Percentiles rank a stretch among this genome's conserved stretches.
phyloP scores from a whole-genome alignment of 2,329 filamentous ascomycete genomes.

The Aspergillus ustus region DNA sequence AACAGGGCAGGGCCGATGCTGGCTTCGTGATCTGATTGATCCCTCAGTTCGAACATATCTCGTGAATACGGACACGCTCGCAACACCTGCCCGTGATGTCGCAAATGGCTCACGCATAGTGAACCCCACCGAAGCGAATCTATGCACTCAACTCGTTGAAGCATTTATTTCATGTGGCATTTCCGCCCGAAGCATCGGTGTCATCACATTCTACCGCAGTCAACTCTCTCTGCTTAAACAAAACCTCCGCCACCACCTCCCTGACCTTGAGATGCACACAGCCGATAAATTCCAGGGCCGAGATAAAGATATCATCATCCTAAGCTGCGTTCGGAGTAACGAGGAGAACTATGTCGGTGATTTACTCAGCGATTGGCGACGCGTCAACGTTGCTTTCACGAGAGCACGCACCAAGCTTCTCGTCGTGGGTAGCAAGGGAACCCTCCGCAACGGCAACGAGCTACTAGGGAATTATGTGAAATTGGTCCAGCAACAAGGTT shows the following conservation, averaged over 20 bases:
- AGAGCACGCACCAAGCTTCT: conserved; percentile 90
- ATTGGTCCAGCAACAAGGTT: conserved; percentile 76
- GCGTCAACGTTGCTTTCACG: conserved; percentile 96
- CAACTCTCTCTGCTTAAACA: conserved; percentile 85
- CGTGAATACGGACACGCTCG: conserved; percentile 82
- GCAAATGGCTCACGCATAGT: conserved; percentile 80
- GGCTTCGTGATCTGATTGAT: conserved; percentile 73
- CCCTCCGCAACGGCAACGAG: conserved; percentile 70
- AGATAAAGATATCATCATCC: conserved; percentile 89
- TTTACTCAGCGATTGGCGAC: conserved; percentile 83
- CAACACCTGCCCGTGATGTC: conserved; percentile 65
- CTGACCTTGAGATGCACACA: conserved; percentile 88
- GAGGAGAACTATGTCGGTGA: conserved; percentile 84
- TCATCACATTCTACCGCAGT: conserved; percentile 96
- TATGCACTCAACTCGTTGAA: conserved; percentile 81
- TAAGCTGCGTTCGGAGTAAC: conserved; percentile 88
- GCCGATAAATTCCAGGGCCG: conserved; percentile 96
- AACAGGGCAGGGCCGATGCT: conserved; percentile 63
- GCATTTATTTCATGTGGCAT: conserved; percentile 77
- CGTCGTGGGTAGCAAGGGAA: conserved; percentile 80
- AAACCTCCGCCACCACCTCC: conserved; percentile 62
- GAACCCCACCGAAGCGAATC: conserved; percentile 79
- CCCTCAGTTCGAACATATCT: conserved; percentile 79
- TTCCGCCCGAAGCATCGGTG: conserved; percentile 75
- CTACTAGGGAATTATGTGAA: conserved; percentile 76